Evolutionary conservation across 768 basidiomycete species (phyloP).

Genomic region (Collybia sordida): DNA sequence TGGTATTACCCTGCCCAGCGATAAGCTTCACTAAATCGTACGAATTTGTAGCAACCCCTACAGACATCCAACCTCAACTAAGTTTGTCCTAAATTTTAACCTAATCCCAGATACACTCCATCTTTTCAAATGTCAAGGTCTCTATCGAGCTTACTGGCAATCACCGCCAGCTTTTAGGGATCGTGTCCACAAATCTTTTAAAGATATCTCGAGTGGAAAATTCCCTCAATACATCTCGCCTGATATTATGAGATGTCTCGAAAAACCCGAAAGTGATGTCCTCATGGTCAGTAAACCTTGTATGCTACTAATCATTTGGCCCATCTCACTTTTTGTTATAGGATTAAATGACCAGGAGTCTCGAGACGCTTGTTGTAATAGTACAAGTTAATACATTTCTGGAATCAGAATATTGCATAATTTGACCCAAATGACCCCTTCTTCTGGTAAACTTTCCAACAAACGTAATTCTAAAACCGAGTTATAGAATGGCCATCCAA

Average conservation of each 20-base stretch:
- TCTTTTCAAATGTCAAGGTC: neutral
- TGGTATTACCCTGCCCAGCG: neutral
- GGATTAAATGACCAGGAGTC: neutral
- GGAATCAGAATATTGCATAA: neutral
- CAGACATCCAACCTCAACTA: neutral
- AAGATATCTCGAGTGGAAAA: neutral
- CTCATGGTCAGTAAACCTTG: neutral
- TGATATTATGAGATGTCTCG: constrained; percentile 1
- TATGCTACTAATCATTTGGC: neutral
- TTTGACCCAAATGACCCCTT: too few relatives aligned
- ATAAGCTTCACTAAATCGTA: neutral
- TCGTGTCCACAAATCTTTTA: neutral
- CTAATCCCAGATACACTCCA: constrained; percentile 1
- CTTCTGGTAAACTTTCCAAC: too few relatives aligned
- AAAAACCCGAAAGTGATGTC: neutral
- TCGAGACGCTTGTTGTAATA: neutral
- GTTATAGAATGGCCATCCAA: neutral
- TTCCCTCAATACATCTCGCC: neutral
- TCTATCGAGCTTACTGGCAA: constrained; percentile 4
- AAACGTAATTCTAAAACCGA: neutral
- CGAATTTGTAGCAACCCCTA: neutral
- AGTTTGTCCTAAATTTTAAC: constrained; percentile 3
- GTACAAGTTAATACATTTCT: neutral
- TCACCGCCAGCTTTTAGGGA: constrained; percentile 2
- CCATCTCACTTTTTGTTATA: neutral